These are phyloP conservation scores for Trichoderma sp. DNA, from an alignment of 2,329 filamentous ascomycete genomes.

Conservation along the genomic window DNA sequence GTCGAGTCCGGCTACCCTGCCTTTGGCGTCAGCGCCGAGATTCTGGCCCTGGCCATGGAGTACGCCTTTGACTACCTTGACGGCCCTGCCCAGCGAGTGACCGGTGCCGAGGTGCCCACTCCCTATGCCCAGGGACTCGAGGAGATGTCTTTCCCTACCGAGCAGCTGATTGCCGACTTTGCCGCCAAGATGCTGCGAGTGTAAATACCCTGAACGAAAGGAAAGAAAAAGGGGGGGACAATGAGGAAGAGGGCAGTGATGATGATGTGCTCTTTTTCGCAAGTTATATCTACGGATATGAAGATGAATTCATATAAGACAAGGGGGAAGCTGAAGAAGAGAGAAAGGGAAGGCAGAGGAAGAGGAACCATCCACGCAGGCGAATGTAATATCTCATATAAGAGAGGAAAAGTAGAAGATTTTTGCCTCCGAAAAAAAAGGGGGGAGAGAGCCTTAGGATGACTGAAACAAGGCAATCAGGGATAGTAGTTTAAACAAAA, in stretches of 20 bases:
- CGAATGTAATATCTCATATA: conserved; percentile 20
- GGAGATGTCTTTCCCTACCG: conserved; percentile 92
- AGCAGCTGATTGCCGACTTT: conserved; percentile 84
- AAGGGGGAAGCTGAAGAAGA: background rate
- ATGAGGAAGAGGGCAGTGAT: conserved; percentile 1
- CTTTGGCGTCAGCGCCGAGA: conserved; percentile 90
- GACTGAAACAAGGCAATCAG: conserved; percentile 25
- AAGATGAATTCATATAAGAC: background rate
- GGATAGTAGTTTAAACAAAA: conserved; percentile 34
- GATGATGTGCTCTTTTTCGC: background rate
- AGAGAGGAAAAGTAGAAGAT: background rate
- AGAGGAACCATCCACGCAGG: background rate
- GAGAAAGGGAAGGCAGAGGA: background rate
- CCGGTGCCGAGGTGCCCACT: conserved; percentile 95
- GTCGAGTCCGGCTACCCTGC: conserved; percentile 97
- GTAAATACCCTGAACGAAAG: conserved; percentile 49
- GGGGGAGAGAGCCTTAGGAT: conserved; percentile 8
- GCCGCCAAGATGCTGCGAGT: conserved; percentile 86
- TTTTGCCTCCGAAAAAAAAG: conserved; percentile 8
- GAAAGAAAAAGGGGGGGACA: background rate
- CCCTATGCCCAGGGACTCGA: conserved; percentile 93
- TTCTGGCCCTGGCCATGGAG: conserved; percentile 93
- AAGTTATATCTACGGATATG: background rate
- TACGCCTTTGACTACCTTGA: conserved; percentile 98
- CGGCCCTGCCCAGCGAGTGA: conserved; percentile 89